A percentile compares a stretch with the other conserved stretches of the same genome.
These are phyloP conservation scores for Blastobotrys mokoenaii DNA, from an alignment of 805 yeast genomes.

Conservation along the genomic window DNA sequence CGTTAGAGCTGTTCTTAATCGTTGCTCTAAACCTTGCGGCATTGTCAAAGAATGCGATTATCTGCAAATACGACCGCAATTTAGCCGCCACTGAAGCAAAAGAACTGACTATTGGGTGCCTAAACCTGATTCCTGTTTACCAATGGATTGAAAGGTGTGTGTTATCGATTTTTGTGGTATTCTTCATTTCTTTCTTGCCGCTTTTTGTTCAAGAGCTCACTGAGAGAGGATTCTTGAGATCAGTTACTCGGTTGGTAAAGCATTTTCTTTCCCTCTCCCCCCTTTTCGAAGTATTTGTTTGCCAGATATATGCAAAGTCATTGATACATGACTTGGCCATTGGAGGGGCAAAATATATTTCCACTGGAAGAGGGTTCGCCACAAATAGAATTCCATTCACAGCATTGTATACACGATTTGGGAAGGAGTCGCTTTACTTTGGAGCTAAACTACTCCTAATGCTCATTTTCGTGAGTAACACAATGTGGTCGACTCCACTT, in stretches of 20 bases:
- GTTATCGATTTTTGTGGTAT: constrained; percentile 83
- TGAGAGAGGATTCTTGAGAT: constrained; percentile 78
- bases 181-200: constrained; percentile 86
- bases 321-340: constrained; percentile 66
- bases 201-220: constrained; percentile 77
- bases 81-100: constrained; percentile 62
- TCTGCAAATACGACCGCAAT: constrained; percentile 58
- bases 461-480: constrained; percentile 63
- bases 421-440: constrained; percentile 64
- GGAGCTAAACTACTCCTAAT: constrained; percentile 65
- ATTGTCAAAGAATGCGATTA: constrained; percentile 58
- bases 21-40: constrained; percentile 75
- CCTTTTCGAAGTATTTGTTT: constrained; percentile 87
- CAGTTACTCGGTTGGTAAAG: constrained; percentile 56
- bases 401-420: constrained; percentile 66
- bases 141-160: constrained; percentile 88
- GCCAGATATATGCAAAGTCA: constrained; percentile 83
- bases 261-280: constrained; percentile 83
- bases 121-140: constrained; percentile 74
- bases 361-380: constrained; percentile 94
- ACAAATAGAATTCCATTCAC: constrained; percentile 70
- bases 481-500: constrained; percentile 92
- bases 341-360: constrained; percentile 88
- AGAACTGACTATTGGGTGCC: constrained; percentile 74
- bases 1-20: constrained; percentile 81